A percentile compares a stretch with the other conserved stretches of the same genome.
phyloP scores from a whole-genome alignment of 805 yeast genomes.

The Deakozyma indianensis region DNA sequence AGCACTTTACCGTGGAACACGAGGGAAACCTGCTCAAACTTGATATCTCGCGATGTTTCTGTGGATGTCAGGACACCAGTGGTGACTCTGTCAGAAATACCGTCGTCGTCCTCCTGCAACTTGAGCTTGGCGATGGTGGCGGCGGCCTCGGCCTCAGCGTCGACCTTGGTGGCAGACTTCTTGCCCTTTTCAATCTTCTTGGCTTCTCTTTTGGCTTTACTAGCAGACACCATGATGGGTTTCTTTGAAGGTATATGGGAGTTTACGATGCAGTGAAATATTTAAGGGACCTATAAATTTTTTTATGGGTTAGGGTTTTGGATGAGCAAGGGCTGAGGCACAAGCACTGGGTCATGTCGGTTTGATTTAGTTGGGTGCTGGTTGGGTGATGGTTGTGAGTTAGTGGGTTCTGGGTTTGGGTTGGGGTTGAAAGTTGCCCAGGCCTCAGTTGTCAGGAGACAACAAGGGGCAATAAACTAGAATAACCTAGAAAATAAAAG shows the following conservation, averaged over 20 bases:
- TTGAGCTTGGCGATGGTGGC: constrained; percentile 74
- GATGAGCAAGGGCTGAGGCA: no score
- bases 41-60: constrained; percentile 84
- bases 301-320: constrained; percentile 1
- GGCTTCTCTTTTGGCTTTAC: constrained; percentile 97
- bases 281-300: not conserved
- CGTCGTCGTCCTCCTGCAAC: constrained; percentile 86
- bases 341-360: no score
- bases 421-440: no score
- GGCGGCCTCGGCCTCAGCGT: constrained; percentile 30
- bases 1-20: constrained; percentile 96
- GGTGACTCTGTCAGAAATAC: constrained; percentile 91
- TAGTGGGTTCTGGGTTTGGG: no score
- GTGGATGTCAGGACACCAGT: constrained; percentile 92
- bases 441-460: no score
- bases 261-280: not conserved
- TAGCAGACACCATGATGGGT: constrained; percentile 43
- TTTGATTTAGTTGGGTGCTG: no score
- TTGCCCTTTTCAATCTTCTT: constrained; percentile 78
- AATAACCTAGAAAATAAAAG: no score
- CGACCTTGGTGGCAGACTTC: constrained; percentile 39
- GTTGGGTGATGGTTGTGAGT: no score
- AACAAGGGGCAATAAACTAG: no score
- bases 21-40: constrained; percentile 76
- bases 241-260: not conserved